phyloP scores from a whole-genome alignment of 441 rosid genomes.

The Iberis amara region DNA sequence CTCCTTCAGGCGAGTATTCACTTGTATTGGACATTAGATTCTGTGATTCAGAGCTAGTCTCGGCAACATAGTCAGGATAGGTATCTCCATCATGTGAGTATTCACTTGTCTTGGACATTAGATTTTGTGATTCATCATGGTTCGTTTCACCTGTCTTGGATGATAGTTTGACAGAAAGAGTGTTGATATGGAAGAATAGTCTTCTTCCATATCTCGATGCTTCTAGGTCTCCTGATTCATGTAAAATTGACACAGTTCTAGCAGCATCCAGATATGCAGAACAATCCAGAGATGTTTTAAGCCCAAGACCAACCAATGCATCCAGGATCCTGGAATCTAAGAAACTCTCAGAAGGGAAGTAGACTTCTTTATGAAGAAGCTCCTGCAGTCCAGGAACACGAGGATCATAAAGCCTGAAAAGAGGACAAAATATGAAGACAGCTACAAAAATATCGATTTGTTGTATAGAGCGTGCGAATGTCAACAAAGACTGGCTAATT shows the following conservation, averaged over 20 bases:
- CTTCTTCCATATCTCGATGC: conserved; percentile 54
- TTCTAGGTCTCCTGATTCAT: conserved; percentile 58
- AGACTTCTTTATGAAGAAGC: conserved; percentile 66
- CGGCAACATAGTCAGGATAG: conserved; percentile 36
- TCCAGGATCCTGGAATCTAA: conserved; percentile 73
- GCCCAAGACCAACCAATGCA: conserved; percentile 71
- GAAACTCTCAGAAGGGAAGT: conserved; percentile 80
- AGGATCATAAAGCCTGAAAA: conserved; percentile 95
- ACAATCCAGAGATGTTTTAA: conserved; percentile 59
- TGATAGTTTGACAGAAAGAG: conserved; percentile 55
- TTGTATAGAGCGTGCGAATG: conserved; percentile 14
- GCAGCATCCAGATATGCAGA: conserved; percentile 84
- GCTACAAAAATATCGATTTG: conserved; percentile 9
- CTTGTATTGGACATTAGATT: no score
- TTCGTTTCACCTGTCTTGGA: conserved; percentile 37
- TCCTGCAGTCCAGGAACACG: conserved; percentile 64
- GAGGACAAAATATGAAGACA: conserved; percentile 23
- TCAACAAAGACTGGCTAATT: conserved; percentile 15
- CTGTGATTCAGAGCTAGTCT: conserved; percentile 24
- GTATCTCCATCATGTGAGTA: conserved; percentile 36
- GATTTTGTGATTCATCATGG: conserved; percentile 35
- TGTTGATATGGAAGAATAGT: conserved; percentile 55
- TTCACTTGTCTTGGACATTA: conserved; percentile 27
- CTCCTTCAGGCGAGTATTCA: conserved; percentile 35
- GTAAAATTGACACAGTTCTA: conserved; percentile 61